Conservation (phyloP, 768 basidiomycete species). For the Hydnum rufescens region DNA sequence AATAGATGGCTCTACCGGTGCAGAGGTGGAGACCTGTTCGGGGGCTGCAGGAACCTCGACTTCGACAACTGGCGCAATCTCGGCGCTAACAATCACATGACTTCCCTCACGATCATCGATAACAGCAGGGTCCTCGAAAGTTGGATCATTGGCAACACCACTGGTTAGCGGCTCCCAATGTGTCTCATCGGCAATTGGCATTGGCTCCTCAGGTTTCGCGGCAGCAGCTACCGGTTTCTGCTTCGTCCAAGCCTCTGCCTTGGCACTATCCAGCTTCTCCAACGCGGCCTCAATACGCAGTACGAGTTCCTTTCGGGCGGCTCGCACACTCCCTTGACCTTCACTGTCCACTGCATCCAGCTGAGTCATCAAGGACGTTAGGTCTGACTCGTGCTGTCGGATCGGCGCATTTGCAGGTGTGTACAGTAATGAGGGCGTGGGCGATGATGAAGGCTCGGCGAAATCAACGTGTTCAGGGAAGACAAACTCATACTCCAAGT, state of each 20-base stretch:
- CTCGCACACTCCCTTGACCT: conserved; percentile 35
- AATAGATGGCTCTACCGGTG: no score
- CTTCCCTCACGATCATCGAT: no score
- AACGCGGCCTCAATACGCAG: conserved; percentile 41
- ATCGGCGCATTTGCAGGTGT: conserved; percentile 38
- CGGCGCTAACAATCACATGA: no score
- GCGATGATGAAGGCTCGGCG: conserved; percentile 7
- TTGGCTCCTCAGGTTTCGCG: background rate
- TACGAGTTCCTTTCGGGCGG: conserved; percentile 31
- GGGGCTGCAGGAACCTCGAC: no score
- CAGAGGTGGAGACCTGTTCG: no score
- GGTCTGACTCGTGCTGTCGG: conserved; percentile 39
- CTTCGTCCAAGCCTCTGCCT: conserved; percentile 18
- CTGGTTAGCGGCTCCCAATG: no score
- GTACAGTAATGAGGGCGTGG: conserved; percentile 32
- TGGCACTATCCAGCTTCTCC: conserved; percentile 25
- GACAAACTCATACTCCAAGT: conserved; percentile 24
- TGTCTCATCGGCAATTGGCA: no score
- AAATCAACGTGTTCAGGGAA: conserved; percentile 32
- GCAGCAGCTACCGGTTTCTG: background rate
- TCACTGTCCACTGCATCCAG: conserved; percentile 51
- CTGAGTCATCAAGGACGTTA: conserved; percentile 40
- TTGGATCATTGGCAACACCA: no score
- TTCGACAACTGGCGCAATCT: no score
- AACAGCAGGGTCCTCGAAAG: no score